Conservation (phyloP, 2,329 filamentous ascomycete genomes). For the Aspergillus chevalieri region DNA sequence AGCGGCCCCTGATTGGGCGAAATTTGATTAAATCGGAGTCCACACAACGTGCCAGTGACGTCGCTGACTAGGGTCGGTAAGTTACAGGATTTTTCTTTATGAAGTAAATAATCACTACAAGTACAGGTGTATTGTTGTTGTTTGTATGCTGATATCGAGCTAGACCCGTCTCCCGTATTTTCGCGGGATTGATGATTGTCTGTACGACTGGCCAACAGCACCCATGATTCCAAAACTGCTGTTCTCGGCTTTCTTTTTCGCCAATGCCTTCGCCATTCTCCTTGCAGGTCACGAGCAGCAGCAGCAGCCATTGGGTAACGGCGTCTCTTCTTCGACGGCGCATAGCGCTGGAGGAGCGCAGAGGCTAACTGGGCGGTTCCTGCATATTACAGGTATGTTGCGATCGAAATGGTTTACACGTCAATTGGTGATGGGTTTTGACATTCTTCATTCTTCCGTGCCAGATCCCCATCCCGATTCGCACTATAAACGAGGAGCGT, state of each 20-base stretch:
- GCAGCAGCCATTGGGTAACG: constrained; percentile 13
- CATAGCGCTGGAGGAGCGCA: constrained; percentile 3
- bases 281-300: constrained; percentile 13
- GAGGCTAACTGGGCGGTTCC: constrained; percentile 26
- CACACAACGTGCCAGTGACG: too few species aligned
- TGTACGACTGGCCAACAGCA: not conserved
- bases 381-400: constrained; percentile 32
- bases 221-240: constrained; percentile 15
- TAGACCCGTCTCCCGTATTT: constrained; percentile 3
- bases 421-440: not conserved
- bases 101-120: not conserved
- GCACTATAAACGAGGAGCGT: constrained; percentile 74
- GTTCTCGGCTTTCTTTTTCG: constrained; percentile 9
- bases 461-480: constrained; percentile 87
- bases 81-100: too few species aligned
- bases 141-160: not conserved
- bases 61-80: too few species aligned
- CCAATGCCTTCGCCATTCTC: constrained; percentile 12
- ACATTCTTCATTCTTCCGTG: too few species aligned
- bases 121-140: not conserved
- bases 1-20: not conserved
- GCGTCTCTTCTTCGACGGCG: not conserved
- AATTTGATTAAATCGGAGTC: not conserved
- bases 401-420: not conserved
- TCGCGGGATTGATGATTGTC: constrained; percentile 1